A percentile compares a stretch with the other conserved stretches of the same genome.
These are phyloP conservation scores for Diaporthe batatas DNA, from an alignment of 2,329 filamentous ascomycete species.

Conservation along the genomic window DNA sequence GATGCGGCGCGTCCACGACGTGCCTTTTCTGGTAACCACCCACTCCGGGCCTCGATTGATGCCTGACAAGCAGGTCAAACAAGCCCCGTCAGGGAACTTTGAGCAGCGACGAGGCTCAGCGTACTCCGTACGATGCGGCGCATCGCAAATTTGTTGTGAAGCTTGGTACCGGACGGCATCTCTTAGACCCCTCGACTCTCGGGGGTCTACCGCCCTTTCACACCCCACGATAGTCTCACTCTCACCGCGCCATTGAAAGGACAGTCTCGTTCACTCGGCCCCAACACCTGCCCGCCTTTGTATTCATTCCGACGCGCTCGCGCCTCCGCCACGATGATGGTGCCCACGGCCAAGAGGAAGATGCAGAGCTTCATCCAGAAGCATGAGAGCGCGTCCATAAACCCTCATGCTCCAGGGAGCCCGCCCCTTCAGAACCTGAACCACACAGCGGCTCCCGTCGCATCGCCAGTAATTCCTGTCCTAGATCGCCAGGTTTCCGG, in stretches of 20 bases:
- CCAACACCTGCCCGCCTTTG: too few species aligned
- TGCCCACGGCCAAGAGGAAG: slow-evolving; percentile 50
- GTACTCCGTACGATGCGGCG: slow-evolving; percentile 2
- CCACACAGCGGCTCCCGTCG: slow-evolving; percentile 9
- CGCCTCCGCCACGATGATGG: slow-evolving; percentile 44
- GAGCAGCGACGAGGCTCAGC: background rate
- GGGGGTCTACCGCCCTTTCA: background rate
- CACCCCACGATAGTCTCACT: too few species aligned
- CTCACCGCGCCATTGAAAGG: background rate
- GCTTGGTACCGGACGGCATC: background rate
- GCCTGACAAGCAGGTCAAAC: background rate
- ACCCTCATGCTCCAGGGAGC: slow-evolving; percentile 40
- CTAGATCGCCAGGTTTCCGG: slow-evolving; percentile 15
- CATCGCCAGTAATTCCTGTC: slow-evolving; percentile 29
- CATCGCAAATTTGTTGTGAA: background rate
- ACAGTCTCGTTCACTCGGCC: background rate
- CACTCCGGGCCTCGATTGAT: background rate
- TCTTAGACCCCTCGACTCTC: background rate
- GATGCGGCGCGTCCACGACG: slow-evolving; percentile 40
- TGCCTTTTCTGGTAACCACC: background rate
- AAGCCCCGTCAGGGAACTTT: background rate
- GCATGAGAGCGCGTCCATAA: slow-evolving; percentile 34
- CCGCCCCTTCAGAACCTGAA: slow-evolving; percentile 38
- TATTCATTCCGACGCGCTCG: background rate
- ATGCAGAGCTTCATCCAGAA: slow-evolving; percentile 51